Base-by-base conservation (phyloP, 2,329 filamentous ascomycete genomes). In the Xylaria sp. region DNA sequence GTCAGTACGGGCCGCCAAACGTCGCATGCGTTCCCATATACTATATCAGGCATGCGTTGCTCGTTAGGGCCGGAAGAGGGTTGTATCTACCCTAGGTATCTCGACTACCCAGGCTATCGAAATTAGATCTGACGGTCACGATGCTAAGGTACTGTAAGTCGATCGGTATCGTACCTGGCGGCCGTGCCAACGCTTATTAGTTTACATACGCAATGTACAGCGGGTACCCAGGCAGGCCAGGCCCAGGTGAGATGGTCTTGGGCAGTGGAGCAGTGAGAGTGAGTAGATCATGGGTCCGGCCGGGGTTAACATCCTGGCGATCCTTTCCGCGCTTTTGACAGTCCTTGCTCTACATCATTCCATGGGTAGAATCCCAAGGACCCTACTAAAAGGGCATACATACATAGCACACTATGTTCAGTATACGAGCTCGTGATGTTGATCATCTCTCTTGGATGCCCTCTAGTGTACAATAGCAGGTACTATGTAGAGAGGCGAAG, bases 321-420 rank as follows among this genome's bases (percentile, higher is more conserved):
- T 71, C 69, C 66, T 66, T 69, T 64, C 59, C 69, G 63, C 57
- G 46, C 59, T 58, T 63, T 67, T 51, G 44, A 65, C 34, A 18
- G 55, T 20, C 59, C 48, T 55, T 61, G 59, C 57, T 57, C 67
- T 60, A 69, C 34, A 37, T 37, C 34, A 51, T 31, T 28, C 37
- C 41, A 55, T 46, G 41, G 41, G 5, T n/a, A 46, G 41, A 46
- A 46, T 10, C 37, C 63, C 41, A 54, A 60, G 59, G 34, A 23
- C 39, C 13, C 39, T 56, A 63, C 50, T 28, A 44, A 15, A 44
- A 44, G 41, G 13, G 15, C 41, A 44, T 18, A 52, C 8, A 63
- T 63, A 15, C 8, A n/a, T 20, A 23, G 50, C 20, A 20, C 46
- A 48, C 46, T 20, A n/a, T 9, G 31, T 5, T n/a, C 41, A 63